Base-by-base conservation (phyloP, 495 filamentous ascomycete genomes). In the Penicillium verhagenii region DNA sequence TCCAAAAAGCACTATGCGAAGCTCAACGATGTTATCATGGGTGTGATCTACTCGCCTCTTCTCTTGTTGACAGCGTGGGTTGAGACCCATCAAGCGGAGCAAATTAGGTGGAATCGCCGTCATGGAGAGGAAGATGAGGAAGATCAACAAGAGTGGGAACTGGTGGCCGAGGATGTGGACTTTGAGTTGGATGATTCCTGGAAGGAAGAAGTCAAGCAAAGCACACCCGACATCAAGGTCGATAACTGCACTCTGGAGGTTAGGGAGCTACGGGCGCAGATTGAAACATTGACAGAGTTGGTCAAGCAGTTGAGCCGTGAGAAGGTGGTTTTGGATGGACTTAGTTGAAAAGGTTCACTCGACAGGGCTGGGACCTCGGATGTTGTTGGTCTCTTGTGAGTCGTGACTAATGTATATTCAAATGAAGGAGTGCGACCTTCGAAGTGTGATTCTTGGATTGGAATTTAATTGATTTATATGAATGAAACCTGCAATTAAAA, bases 91-190 rank as follows among this genome's bases (percentile, higher is more conserved):
- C 76, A 85, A 24, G 94, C 94, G 2, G 68, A 73, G 33, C 76
- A 74, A 14, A 88, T 98, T 40, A 75, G 73, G 6, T 72, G 69
- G 26, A 97, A 97, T 63, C 80, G 95, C 2, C 78, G 78, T 13
- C 75, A 86, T 13, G 90, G 92, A 10, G 92, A 96, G 61, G 84
- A 86, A n/a, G 94, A 97, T 55, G 94, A 98, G 58, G 90, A 96
- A 59, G 82, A 79, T 2, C 67, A 87, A 11, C 88, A 97, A 69
- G 92, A 97, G 66, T 98, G 94, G 94, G 94, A 97, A 65, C 85
- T 93, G 68, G 79, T 93, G 70, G 74, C 77, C 3, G 76, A 71
- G 1, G 81, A 87, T 24, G 63, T 95, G 7, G 87, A 94, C 63
- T 88, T 94, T 56, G 87, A 95, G 61, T 71, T 79, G 10, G 86